Base-by-base conservation (phyloP, 2,329 filamentous ascomycete genomes). In the Dothidotthia symphoricarpi region DNA sequence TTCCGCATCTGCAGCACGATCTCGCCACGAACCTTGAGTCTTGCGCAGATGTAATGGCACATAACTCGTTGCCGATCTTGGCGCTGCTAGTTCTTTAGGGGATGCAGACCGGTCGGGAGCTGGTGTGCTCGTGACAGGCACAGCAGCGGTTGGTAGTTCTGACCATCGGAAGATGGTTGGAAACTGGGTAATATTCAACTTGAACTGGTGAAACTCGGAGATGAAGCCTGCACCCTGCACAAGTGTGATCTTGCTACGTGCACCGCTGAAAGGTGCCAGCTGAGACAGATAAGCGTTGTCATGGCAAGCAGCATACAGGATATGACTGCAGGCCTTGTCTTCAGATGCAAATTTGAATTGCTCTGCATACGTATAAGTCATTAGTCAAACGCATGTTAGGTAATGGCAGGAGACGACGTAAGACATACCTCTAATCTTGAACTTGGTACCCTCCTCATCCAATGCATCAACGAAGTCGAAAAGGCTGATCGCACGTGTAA, bases 401-500 rank as follows among this genome's bases (percentile, higher is more conserved):
- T 22, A 22, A 6, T 6, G 19, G 19, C 19, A 9, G 2, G 29
- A n/a, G 1, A 11, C 4, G 12, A 22, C 6, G 14, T 17, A 12
- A 2, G 4, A 25, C 43, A 28, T 58, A 73, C 71, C 77, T 54
- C 77, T 71, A 36, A 84, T 71, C 57, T 84, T 84, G 54, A 75
- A 77, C 49, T 78, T 76, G 17, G 76, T 75, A 19, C 75, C 76
- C 51, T 82, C 81, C 24, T 77, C 71, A 45, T 79, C 75, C 8
- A 80, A 77, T 9, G 77, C 77, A 53, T 83, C 81, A 11, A 82
- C 68, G 51, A 80, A 82, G 48, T 83, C 80, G 42, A 78, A 80
- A 0, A 81, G 64, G 22, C 75, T 75, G 31, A 77, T 75, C 0
- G 76, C 74, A 11, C 76, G 67, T 30, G 75, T 81, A 54, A 83